Conservation (phyloP, 2,329 filamentous ascomycete species). For the Beauveria australis region DNA sequence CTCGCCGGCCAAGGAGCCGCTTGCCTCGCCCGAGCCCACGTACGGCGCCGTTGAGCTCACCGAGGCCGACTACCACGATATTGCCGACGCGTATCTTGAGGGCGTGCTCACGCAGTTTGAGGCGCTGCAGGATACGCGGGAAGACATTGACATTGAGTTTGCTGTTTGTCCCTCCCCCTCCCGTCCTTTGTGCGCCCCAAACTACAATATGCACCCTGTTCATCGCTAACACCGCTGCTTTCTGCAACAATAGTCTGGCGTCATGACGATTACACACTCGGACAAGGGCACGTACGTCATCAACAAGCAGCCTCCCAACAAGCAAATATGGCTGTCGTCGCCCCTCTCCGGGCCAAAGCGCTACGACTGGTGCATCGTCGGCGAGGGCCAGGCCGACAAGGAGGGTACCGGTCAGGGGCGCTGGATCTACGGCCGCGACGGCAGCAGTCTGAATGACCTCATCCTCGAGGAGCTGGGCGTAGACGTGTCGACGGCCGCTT, state of each 20-base stretch:
- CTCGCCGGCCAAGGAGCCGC: conserved; percentile 40
- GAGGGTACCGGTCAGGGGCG: conserved; percentile 64
- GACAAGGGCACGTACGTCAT: conserved; percentile 77
- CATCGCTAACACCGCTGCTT: conserved; percentile 12
- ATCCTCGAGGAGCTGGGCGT: conserved; percentile 70
- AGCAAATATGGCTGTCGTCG: conserved; percentile 93
- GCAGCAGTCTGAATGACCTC: conserved; percentile 63
- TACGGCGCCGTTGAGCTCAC: conserved; percentile 55
- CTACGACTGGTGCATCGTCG: conserved; percentile 76
- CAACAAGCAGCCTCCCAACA: conserved; percentile 98
- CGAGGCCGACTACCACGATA: conserved; percentile 64
- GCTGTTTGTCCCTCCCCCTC: conserved; percentile 53
- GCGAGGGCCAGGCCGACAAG: conserved; percentile 66
- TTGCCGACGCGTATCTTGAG: conserved; percentile 68
- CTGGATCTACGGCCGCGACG: conserved; percentile 86
- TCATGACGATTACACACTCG: conserved; percentile 67
- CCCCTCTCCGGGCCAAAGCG: conserved; percentile 87
- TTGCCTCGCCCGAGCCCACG: conserved; percentile 27
- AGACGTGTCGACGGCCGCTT: conserved; percentile 35
- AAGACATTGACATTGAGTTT: conserved; percentile 82
- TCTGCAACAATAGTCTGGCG: conserved; percentile 57
- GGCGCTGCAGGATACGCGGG: conserved; percentile 60
- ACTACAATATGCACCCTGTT: neutral
- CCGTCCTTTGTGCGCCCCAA: neutral
- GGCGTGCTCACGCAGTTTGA: conserved; percentile 54